Percentiles rank a stretch among this genome's conserved stretches.
Evolutionary conservation across 768 basidiomycete species (phyloP).

Genomic region (Pulveroboletus sp.): DNA sequence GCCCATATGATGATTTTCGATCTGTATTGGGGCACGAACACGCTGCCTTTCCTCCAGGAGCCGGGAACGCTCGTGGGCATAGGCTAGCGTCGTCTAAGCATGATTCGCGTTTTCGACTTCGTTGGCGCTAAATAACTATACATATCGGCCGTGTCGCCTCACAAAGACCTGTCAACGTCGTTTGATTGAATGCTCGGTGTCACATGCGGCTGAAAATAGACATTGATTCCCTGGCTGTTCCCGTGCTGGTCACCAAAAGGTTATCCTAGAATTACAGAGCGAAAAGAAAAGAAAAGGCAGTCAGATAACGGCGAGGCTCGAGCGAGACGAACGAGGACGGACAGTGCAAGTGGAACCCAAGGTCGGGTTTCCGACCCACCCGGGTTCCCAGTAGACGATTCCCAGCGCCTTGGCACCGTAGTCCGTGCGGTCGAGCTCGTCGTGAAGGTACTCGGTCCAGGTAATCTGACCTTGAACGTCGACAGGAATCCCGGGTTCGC

Average conservation of each 20-base stretch:
- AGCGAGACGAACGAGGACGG: background rate
- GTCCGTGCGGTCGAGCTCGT: background rate
- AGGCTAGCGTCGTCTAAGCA: too few relatives aligned
- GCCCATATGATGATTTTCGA: too few relatives aligned
- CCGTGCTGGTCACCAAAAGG: constrained; percentile 4
- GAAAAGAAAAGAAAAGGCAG: background rate
- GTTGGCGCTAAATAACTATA: too few relatives aligned
- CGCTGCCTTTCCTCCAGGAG: too few relatives aligned
- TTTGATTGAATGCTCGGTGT: too few relatives aligned
- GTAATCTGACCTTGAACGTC: constrained; percentile 4
- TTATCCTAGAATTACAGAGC: constrained; percentile 1
- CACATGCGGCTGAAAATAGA: constrained; percentile 1
- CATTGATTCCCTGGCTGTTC: constrained; percentile 9
- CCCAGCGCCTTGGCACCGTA: constrained; percentile 8
- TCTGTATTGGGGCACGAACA: too few relatives aligned
- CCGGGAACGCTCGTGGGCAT: too few relatives aligned
- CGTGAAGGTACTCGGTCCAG: constrained; percentile 1
- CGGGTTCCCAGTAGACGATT: constrained; percentile 12
- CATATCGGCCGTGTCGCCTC: too few relatives aligned
- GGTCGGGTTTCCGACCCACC: constrained; percentile 4
- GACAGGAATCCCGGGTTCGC: constrained; percentile 7
- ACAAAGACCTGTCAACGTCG: too few relatives aligned
- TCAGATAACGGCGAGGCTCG: background rate
- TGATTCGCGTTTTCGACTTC: too few relatives aligned
- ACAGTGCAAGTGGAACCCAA: constrained; percentile 9